These are phyloP conservation scores for Penicillium longicatenatum DNA, from an alignment of 495 filamentous ascomycete species.

Conservation along the genomic window DNA sequence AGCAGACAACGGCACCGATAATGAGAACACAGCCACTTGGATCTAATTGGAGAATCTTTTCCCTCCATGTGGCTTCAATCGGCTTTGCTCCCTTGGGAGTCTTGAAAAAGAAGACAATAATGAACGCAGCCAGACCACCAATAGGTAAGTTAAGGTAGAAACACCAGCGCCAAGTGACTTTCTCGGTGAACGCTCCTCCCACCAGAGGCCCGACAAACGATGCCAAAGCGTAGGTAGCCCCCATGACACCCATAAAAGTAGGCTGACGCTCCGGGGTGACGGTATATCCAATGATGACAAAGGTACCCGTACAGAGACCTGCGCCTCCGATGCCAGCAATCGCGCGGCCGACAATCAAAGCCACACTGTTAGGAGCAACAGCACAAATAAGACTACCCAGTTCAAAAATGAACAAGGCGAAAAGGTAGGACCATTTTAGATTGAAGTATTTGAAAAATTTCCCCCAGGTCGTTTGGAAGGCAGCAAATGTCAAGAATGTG, in stretches of 20 bases:
- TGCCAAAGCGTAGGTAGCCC: background rate
- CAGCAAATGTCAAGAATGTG: too few relatives aligned
- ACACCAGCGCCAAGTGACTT: slow-evolving; percentile 52
- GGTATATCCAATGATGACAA: too few relatives aligned
- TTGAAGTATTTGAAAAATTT: too few relatives aligned
- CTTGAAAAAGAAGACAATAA: slow-evolving; percentile 45
- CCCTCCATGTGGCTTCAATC: slow-evolving; percentile 29
- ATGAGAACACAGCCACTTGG: slow-evolving; percentile 25
- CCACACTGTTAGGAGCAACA: too few relatives aligned
- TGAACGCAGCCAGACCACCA: slow-evolving; percentile 38
- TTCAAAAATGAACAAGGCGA: too few relatives aligned
- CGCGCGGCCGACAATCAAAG: too few relatives aligned
- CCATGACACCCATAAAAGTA: background rate
- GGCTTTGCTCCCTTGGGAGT: slow-evolving; percentile 10
- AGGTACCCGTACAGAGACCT: too few relatives aligned
- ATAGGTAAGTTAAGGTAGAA: slow-evolving; percentile 56
- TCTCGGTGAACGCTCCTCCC: slow-evolving; percentile 49
- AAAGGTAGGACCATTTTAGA: too few relatives aligned
- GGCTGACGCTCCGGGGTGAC: too few relatives aligned
- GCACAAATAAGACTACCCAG: too few relatives aligned
- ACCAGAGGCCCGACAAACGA: slow-evolving; percentile 40
- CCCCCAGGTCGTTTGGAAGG: too few relatives aligned
- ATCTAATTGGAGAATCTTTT: slow-evolving; percentile 31
- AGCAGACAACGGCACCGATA: slow-evolving; percentile 33
- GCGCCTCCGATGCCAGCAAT: too few relatives aligned